Base-by-base conservation (phyloP, 805 yeast genomes). In the Schwanniomyces polymorphus region DNA sequence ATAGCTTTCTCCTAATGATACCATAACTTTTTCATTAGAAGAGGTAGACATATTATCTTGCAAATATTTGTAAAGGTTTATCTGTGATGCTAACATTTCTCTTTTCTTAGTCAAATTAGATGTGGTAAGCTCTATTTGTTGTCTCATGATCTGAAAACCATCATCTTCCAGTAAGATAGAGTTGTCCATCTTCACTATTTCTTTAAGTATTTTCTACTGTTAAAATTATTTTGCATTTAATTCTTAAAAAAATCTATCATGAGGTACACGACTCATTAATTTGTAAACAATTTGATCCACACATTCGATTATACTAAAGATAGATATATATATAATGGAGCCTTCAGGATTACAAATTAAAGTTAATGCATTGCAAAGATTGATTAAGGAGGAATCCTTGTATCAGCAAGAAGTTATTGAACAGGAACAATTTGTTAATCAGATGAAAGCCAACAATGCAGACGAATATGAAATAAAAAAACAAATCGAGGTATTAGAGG, bases 271-370 rank as follows among this genome's bases (percentile, higher is more conserved):
- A 37, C 39, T 37, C 27, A 6, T 37, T 9, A 6, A 21, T 37
- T 37, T 11, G 21, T n/a, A 37, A 21, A 21, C 16, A 37, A 37
- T 10, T 37, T 18, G 27, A 21, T 37, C 39, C 12, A 21, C 18
- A 37, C 14, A 37, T 18, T 37, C 8, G 16, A 21, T 12, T 7
- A 21, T 21, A 10, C 7, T 4, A 21, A 9, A 11, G 12, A 21
- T 31, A 42, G 17, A 46, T 38, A 27, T 23, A 8, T 42, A 18
- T 21, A 56, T 43, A 60, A 86, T 86, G 87, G 75, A 89, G 1
- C 94, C 92, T 27, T 72, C 88, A 1, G 82, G 76, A 49, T 66
- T 87, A 35, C 87, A 85, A 56, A 86, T 89, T 61, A 88, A 87
- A 55, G 74, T 79, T 31, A 81, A 78, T 48, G 91, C 96, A 1